These are phyloP conservation scores for Venturia pyrina DNA, from an alignment of 2,329 filamentous ascomycete genomes.

Conservation along the genomic window DNA sequence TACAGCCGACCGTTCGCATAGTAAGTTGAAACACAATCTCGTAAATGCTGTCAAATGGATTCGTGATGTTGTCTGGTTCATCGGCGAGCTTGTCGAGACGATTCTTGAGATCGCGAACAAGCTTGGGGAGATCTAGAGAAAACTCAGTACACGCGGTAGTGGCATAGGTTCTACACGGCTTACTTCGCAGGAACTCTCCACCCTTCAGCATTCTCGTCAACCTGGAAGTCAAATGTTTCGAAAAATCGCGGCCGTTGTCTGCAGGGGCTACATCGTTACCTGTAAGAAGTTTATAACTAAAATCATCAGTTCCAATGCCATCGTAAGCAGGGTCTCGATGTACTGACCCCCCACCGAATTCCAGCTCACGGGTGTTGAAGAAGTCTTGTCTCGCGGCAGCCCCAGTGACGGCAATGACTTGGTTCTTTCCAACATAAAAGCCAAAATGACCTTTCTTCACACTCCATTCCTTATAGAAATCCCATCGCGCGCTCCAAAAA, in stretches of 20 bases:
- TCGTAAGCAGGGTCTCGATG: slow-evolving; percentile 24
- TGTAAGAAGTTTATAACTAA: slow-evolving; percentile 22
- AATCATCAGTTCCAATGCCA: background rate
- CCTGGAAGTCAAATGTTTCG: slow-evolving; percentile 18
- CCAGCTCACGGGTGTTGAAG: slow-evolving; percentile 36
- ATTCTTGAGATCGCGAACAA: slow-evolving; percentile 32
- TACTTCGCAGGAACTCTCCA: slow-evolving; percentile 13
- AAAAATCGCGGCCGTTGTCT: slow-evolving; percentile 15
- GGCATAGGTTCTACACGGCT: slow-evolving; percentile 9
- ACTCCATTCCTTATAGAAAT: slow-evolving; percentile 25
- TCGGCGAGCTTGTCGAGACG: slow-evolving; percentile 29
- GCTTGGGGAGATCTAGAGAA: slow-evolving; percentile 18
- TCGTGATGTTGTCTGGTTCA: slow-evolving; percentile 28
- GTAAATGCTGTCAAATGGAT: slow-evolving; percentile 47
- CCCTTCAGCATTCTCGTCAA: slow-evolving; percentile 21
- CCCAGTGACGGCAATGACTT: slow-evolving; percentile 37
- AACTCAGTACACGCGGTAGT: background rate
- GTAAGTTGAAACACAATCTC: slow-evolving; percentile 46
- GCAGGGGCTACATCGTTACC: slow-evolving; percentile 17
- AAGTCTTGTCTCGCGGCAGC: slow-evolving; percentile 33
- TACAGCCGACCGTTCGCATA: slow-evolving; percentile 44
- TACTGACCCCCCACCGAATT: slow-evolving; percentile 34
- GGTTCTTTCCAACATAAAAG: slow-evolving; percentile 38
- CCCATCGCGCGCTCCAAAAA: slow-evolving; percentile 6
- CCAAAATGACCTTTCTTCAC: slow-evolving; percentile 34